Conservation (phyloP, 2,329 filamentous ascomycete genomes). For the Colletotrichum viniferum region DNA sequence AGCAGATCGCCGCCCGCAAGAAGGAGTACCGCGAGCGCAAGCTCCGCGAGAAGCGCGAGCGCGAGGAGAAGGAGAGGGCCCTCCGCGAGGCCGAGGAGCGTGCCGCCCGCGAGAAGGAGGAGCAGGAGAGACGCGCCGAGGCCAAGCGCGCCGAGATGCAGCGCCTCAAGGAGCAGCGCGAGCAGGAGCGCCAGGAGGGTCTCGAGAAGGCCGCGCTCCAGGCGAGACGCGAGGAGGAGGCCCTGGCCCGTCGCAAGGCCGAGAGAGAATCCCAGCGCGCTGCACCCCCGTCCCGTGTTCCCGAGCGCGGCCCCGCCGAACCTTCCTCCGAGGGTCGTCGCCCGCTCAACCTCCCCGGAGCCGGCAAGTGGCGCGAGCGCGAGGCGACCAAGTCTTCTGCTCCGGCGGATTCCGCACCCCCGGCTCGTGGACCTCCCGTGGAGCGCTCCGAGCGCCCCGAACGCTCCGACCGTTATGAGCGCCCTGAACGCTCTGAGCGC, state of each 20-base stretch:
- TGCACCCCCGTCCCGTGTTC: slow-evolving; percentile 43
- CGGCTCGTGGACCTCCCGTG: slow-evolving; percentile 25
- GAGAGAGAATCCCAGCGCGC: slow-evolving; percentile 60
- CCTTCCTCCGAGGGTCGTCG: slow-evolving; percentile 26
- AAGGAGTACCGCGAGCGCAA: slow-evolving; percentile 87
- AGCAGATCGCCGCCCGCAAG: slow-evolving; percentile 85
- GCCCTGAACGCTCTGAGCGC: slow-evolving; percentile 10
- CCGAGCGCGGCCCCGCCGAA: slow-evolving; percentile 40
- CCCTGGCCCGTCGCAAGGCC: slow-evolving; percentile 74
- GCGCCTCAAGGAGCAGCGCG: slow-evolving; percentile 68
- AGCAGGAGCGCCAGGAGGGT: slow-evolving; percentile 71
- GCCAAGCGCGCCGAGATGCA: slow-evolving; percentile 75
- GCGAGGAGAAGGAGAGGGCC: slow-evolving; percentile 81
- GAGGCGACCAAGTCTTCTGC: slow-evolving; percentile 35
- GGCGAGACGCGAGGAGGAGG: slow-evolving; percentile 85
- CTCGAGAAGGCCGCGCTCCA: slow-evolving; percentile 71
- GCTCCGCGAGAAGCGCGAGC: slow-evolving; percentile 81
- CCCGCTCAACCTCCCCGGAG: slow-evolving; percentile 33
- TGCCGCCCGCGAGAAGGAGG: slow-evolving; percentile 80
- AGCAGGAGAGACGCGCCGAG: slow-evolving; percentile 79
- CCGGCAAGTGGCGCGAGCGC: slow-evolving; percentile 48
- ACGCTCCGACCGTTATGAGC: slow-evolving; percentile 17
- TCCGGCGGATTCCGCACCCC: slow-evolving; percentile 35
- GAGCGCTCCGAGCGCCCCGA: not conserved
- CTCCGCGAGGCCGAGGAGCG: slow-evolving; percentile 87